phyloP scores from a whole-genome alignment of 495 filamentous ascomycete genomes.

The Trichocladium uniseriatum region DNA sequence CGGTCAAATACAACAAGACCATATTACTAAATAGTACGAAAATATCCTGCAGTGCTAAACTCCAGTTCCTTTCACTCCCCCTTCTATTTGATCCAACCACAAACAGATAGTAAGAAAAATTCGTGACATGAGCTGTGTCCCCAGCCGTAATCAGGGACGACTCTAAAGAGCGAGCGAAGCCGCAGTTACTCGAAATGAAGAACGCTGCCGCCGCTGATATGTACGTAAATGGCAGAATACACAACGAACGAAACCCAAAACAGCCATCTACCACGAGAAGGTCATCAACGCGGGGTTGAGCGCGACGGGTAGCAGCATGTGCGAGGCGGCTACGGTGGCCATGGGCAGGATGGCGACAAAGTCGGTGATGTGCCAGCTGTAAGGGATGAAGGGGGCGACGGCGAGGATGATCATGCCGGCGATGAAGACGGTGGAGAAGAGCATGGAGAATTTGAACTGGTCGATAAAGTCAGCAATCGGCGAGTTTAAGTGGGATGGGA shows the following conservation, averaged over 20 bases:
- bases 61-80: background rate
- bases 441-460: slow-evolving; percentile 66
- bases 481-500: background rate
- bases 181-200: too few relatives aligned
- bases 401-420: slow-evolving; percentile 59
- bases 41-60: background rate
- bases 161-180: too few relatives aligned
- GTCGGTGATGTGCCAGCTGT: slow-evolving; percentile 60
- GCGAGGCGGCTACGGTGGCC: slow-evolving; percentile 59
- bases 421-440: slow-evolving; percentile 53
- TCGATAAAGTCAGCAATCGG: background rate
- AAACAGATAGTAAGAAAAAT: background rate
- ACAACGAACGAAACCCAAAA: too few relatives aligned
- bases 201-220: too few relatives aligned
- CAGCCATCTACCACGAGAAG: slow-evolving; percentile 56
- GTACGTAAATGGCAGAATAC: too few relatives aligned
- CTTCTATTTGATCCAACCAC: slow-evolving; percentile 2
- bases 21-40: too few relatives aligned
- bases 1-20: too few relatives aligned
- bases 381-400: slow-evolving; percentile 52
- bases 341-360: slow-evolving; percentile 77
- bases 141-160: background rate
- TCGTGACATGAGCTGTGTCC: slow-evolving; percentile 3
- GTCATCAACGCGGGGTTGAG: slow-evolving; percentile 75
- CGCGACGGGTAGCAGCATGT: slow-evolving; percentile 61